Base-by-base conservation (phyloP, 2,329 filamentous ascomycete species). In the Meredithiella fracta region DNA sequence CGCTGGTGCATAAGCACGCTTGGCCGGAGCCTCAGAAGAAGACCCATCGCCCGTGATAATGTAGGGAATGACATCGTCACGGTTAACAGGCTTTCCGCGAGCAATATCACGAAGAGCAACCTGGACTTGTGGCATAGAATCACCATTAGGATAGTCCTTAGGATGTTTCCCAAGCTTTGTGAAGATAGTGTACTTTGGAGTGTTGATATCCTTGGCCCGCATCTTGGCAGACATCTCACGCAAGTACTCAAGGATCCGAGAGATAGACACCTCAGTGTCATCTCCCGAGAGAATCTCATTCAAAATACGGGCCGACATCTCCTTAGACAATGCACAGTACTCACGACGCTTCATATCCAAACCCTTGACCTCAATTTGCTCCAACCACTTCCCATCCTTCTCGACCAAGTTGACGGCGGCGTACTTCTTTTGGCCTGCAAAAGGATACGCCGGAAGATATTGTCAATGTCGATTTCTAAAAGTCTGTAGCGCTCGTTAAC, bases 381-480 rank as follows among this genome's bases (percentile, higher is more conserved):
- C 91, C 47, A 91, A 75, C 65, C 83, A 94, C 67, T 91, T 94
- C 62, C 89, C 90, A 63, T 94, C 85, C 22, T 86, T 76, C 64
- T 96, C 86, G 5, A 92, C 80, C 67, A 97, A 80, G 67, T 94
- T 97, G 68, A 98, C 86, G 42, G 92, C 92, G 7, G 92, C 92
- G 68, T 98, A 98, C 74, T 98, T 98, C 75, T 98, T 98, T 98
- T 98, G 29, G 92, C 91, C 65, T 97, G 92, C 14, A 98, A 75
- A 40, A 98, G 72, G 56, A 98, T 85, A 31, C 92, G 84, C 49
- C 91, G 81, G 76, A 98, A 98, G 59, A 97, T 79, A 64, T 97
- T 96, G 69, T 98, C 92, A 62, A 98, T 95, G 65, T 98, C 92
- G 61, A 98, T 98, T 67, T 98, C 94, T 14, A 98, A 76, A 53